phyloP scores from a whole-genome alignment of 1,284 basidiomycete species.

The Fomitopsis betulina region DNA sequence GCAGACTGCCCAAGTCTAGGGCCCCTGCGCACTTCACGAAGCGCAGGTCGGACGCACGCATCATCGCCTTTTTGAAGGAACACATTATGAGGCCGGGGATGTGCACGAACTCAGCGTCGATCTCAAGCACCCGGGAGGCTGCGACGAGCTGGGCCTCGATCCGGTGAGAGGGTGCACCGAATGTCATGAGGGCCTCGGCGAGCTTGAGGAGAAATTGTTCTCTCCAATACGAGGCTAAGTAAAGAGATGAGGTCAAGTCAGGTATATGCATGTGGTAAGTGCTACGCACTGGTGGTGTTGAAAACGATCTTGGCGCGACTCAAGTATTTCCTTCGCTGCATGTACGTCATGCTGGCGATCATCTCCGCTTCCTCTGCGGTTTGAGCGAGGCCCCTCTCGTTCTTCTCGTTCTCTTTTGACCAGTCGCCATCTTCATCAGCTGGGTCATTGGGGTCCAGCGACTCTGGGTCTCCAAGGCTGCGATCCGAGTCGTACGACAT shows the following conservation, averaged over 20 bases:
- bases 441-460: constrained; percentile 30
- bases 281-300: constrained; percentile 56
- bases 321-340: constrained; percentile 55
- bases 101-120: constrained; percentile 80
- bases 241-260: constrained; percentile 16
- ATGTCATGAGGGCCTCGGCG: constrained; percentile 61
- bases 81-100: constrained; percentile 80
- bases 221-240: constrained; percentile 46
- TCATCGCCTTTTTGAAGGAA: constrained; percentile 77
- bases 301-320: constrained; percentile 63
- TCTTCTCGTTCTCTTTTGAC: constrained; percentile 45
- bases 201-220: constrained; percentile 63
- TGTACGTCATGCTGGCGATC: constrained; percentile 49
- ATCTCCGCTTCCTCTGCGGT: background rate
- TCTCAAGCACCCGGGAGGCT: constrained; percentile 77
- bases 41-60: constrained; percentile 76
- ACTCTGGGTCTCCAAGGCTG: constrained; percentile 14
- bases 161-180: constrained; percentile 69
- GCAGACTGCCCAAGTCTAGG: constrained; percentile 71
- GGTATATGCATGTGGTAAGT: background rate
- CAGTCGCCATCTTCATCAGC: constrained; percentile 53
- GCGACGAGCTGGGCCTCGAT: constrained; percentile 67
- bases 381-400: constrained; percentile 30
- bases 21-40: constrained; percentile 75
- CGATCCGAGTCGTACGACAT: constrained; percentile 7